Base-by-base conservation (phyloP, 2,329 filamentous ascomycete species). In the Fusarium luffae region DNA sequence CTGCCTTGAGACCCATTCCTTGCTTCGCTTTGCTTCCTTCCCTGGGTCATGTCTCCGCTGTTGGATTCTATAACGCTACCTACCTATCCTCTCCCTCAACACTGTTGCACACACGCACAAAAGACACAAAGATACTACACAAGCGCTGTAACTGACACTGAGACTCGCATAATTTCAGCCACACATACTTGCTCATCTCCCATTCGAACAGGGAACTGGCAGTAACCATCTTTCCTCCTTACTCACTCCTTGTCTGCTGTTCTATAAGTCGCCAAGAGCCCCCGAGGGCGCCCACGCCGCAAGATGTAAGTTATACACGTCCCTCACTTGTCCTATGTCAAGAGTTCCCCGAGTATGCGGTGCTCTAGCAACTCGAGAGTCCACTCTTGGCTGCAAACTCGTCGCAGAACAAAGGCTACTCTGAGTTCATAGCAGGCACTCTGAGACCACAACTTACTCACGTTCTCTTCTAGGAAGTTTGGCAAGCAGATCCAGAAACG, bases 401-500 rank as follows among this genome's bases (percentile, higher is more conserved):
- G 42, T 66, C 42, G 19, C 19, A 46, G 48, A 54, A 46, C 27
- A 44, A 59, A 19, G 40, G 44, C 42, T 40, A 51, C 54, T 55
- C 42, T 30, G n/a, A 28, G 32, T n/a, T 43, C 43, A 56, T 58
- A 21, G 19, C 34, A 48, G 25, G 42, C 43, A 41, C 51, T 25
- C 34, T 9, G 16, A 69, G 37, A 42, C 50, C 52, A 47, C 63
- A 55, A 25, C 30, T 51, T 56, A 44, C 67, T 75, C 50, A 68
- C 57, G 19, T 37, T 59, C 46, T 54, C 12, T 54, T 63, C 69
- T 77, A 99, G 95, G 96, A 99, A 99, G 89, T 99, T 99, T 85
- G 96, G 96, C 82, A 99, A 99, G 86, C 93, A 98, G 80, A 97
- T 99, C 74, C 96, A 98, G 85, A 97, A 97, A 86, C 92, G 94